Base-by-base conservation (phyloP, 139 green algal genomes). In the Ulvella scutata region DNA sequence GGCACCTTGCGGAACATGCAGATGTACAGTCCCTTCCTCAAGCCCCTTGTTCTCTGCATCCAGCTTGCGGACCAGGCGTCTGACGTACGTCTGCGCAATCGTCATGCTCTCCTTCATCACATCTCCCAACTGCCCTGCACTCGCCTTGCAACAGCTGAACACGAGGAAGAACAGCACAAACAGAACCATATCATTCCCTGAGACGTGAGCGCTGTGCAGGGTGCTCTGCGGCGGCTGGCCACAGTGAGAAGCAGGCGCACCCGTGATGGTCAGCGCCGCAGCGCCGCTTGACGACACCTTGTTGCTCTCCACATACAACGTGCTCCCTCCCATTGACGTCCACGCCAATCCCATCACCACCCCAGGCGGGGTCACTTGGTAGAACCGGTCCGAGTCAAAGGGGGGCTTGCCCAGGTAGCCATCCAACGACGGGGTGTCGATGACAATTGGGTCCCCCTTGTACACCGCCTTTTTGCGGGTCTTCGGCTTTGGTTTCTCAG, bases 261-360 rank as follows among this genome's bases (percentile, higher is more conserved):
- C 74, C 37, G 44, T 60, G 6, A 76, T 17, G 35, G 36, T 73
- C 9, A 38, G 28, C n/a, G 38, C 36, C n/a, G 29, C 20, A 77
- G 13, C 28, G 4, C n/a, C 40, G 6, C 39, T 43, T 1, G 34
- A 43, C 17, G 43, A 43, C n/a, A 87, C 89, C 79, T 90, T 90
- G 23, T 88, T 89, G 2, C 92, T 90, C 83, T 97, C 92, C 9
- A 96, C 79, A 76, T 95, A 98, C 67, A 99, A 84, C 31, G 89
- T 96, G 37, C 81, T 88, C 37, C 95, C 95, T 4, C 95, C 95
- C 91, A 97, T 91, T 0, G 92, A 80, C 1, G 94, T 99, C 93
- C 93, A 99, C 3, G 94, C 95, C 72, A 99, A 84, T 0, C 95
- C 95, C 86, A 95, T 96, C 13, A 97, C 92, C 43, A 99, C 95